These are phyloP conservation scores for Alopecurus myosuroides DNA, from an alignment of 176 grass and related monocot genomes.

Conservation along the genomic window DNA sequence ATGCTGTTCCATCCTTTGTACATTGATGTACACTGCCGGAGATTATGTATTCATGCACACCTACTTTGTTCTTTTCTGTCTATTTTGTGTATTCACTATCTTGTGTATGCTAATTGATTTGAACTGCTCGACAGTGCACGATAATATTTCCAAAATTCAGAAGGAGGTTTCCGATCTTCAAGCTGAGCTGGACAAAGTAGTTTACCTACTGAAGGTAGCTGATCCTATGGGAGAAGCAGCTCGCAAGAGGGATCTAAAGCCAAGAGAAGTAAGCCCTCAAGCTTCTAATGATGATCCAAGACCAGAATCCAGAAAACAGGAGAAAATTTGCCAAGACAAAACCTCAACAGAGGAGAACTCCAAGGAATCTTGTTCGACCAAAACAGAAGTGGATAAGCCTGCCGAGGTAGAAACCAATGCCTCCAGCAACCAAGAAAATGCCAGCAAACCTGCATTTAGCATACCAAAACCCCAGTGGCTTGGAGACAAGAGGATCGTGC, in stretches of 20 bases:
- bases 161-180: slow-evolving; percentile 78
- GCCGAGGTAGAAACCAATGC: slow-evolving; percentile 8
- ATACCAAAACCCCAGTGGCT: slow-evolving; percentile 89
- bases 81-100: background rate
- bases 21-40: background rate
- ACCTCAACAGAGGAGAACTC: slow-evolving; percentile 4
- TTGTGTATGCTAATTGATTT: slow-evolving; percentile 18
- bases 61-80: slow-evolving; percentile 3
- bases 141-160: slow-evolving; percentile 59
- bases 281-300: slow-evolving; percentile 20
- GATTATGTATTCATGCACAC: background rate
- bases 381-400: slow-evolving; percentile 13
- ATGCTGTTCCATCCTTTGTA: background rate
- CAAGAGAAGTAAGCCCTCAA: slow-evolving; percentile 24
- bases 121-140: slow-evolving; percentile 53
- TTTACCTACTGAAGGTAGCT: slow-evolving; percentile 89
- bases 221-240: slow-evolving; percentile 90
- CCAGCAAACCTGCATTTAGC: slow-evolving; percentile 41
- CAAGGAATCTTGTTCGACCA: slow-evolving; percentile 36
- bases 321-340: slow-evolving; percentile 19
- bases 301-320: slow-evolving; percentile 34
- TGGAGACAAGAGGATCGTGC: slow-evolving; percentile 55
- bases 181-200: slow-evolving; percentile 67
- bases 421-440: slow-evolving; percentile 36
- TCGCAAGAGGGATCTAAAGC: slow-evolving; percentile 62